A percentile compares a stretch with the other conserved stretches of the same genome.
Conservation (phyloP, 2,329 filamentous ascomycete genomes). For the Arthroderma sp. region DNA sequence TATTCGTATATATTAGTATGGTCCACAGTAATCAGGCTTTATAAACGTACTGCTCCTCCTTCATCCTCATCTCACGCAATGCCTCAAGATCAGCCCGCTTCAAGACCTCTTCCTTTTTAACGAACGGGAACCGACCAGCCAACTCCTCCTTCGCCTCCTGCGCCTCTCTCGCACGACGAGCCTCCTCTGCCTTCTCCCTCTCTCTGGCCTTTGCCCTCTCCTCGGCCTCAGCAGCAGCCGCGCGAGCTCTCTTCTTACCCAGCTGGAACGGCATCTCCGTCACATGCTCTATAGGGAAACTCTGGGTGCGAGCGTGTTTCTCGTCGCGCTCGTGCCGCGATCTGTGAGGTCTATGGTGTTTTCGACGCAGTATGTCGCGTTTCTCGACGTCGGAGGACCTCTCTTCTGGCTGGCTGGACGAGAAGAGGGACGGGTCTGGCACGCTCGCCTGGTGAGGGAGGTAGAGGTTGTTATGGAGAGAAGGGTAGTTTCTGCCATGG, state of each 20-base stretch:
- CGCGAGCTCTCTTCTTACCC: constrained; percentile 3
- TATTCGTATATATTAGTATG: neutral
- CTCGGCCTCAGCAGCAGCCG: neutral
- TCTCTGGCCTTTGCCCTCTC: neutral
- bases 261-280: constrained; percentile 1
- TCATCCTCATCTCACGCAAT: constrained; percentile 55
- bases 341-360: neutral
- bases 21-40: neutral
- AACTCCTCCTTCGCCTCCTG: neutral
- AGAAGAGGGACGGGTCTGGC: neutral
- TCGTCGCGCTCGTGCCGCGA: constrained; percentile 2
- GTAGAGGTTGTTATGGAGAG: constrained; percentile 2
- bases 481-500: neutral
- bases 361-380: neutral
- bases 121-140: constrained; percentile 6
- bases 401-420: neutral
- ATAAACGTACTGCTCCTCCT: constrained; percentile 58
- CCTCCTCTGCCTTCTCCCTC: neutral
- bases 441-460: constrained; percentile 2
- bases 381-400: neutral
- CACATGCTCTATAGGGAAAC: constrained; percentile 1
- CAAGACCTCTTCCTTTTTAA: constrained; percentile 20
- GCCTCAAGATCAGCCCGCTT: constrained; percentile 27
- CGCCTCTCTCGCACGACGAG: neutral
- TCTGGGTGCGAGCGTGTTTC: neutral